Percentiles rank a stretch among this genome's conserved stretches.
Conservation (phyloP, 768 basidiomycete genomes). For the Tylopilus subfusipes region DNA sequence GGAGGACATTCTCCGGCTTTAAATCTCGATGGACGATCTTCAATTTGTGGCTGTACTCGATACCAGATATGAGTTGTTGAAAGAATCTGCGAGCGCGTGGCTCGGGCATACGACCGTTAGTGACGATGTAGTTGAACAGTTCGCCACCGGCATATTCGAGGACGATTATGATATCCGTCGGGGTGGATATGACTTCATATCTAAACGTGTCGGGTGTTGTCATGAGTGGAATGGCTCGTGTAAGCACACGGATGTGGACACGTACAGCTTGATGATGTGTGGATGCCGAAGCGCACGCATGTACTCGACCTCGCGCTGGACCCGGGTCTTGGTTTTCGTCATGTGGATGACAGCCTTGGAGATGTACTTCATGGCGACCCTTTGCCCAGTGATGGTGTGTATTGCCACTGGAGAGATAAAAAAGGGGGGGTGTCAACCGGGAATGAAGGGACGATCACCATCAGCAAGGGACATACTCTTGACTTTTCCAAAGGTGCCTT, state of each 20-base stretch:
- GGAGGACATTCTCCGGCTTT: constrained; percentile 93
- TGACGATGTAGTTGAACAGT: constrained; percentile 96
- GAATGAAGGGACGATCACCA: constrained; percentile 13
- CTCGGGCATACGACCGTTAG: constrained; percentile 89
- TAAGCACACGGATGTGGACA: constrained; percentile 21
- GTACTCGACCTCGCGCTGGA: constrained; percentile 95
- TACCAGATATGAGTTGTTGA: constrained; percentile 94
- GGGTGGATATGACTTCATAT: constrained; percentile 88
- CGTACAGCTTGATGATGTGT: constrained; percentile 95
- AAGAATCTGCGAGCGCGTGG: constrained; percentile 89
- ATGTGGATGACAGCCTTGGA: constrained; percentile 90
- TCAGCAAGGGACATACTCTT: constrained; percentile 68
- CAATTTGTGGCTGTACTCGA: constrained; percentile 94
- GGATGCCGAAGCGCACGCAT: constrained; percentile 92
- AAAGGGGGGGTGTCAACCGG: constrained; percentile 15
- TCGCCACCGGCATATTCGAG: constrained; percentile 96
- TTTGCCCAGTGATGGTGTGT: constrained; percentile 91
- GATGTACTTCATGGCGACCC: constrained; percentile 97
- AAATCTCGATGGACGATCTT: constrained; percentile 98
- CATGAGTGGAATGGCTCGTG: background rate
- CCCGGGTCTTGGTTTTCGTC: constrained; percentile 87
- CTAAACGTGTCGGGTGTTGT: constrained; percentile 34
- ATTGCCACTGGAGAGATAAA: constrained; percentile 65
- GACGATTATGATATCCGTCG: constrained; percentile 96
- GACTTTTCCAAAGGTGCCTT: constrained; percentile 98